A percentile compares a stretch with the other conserved stretches of the same genome.
These are phyloP conservation scores for Ustilago tritici DNA, from an alignment of 1,284 basidiomycete genomes.

Conservation along the genomic window DNA sequence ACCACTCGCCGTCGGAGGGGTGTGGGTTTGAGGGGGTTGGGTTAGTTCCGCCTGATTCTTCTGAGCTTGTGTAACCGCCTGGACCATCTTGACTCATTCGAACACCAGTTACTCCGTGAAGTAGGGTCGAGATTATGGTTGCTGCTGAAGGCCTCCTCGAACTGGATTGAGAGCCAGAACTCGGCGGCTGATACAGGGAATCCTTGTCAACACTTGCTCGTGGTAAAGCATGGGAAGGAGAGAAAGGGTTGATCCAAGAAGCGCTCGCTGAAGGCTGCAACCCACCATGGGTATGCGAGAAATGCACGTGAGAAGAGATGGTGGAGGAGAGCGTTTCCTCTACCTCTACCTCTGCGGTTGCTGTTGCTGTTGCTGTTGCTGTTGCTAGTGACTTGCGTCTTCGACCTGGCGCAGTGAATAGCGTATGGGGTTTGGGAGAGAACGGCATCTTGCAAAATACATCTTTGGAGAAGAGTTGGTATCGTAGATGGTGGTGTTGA, in stretches of 20 bases:
- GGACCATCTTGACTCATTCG: conserved; percentile 14
- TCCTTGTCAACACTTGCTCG: conserved; percentile 9
- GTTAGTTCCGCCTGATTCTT: neutral
- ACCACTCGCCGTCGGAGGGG: neutral
- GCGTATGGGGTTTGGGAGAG: conserved; percentile 4
- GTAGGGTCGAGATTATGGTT: conserved; percentile 36
- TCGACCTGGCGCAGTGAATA: conserved; percentile 10
- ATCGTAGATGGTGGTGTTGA: neutral
- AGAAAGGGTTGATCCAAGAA: conserved; percentile 33
- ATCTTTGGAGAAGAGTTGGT: neutral
- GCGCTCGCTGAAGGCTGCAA: conserved; percentile 25
- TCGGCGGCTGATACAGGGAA: conserved; percentile 15
- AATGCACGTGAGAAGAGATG: neutral
- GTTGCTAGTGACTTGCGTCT: conserved; percentile 23
- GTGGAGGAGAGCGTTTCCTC: too few relatives aligned
- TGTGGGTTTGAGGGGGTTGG: neutral
- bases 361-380: conserved; percentile 4
- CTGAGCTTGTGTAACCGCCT: neutral
- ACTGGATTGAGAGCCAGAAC: conserved; percentile 13
- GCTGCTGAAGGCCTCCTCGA: conserved; percentile 24
- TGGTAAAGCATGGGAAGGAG: neutral
- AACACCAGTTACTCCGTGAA: conserved; percentile 4
- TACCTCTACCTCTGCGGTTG: neutral
- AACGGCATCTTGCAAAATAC: conserved; percentile 6
- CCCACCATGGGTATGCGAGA: neutral